A percentile compares a stretch with the other conserved stretches of the same genome.
Conservation (phyloP, 768 basidiomycete genomes). For the Polyporus arcularius region DNA sequence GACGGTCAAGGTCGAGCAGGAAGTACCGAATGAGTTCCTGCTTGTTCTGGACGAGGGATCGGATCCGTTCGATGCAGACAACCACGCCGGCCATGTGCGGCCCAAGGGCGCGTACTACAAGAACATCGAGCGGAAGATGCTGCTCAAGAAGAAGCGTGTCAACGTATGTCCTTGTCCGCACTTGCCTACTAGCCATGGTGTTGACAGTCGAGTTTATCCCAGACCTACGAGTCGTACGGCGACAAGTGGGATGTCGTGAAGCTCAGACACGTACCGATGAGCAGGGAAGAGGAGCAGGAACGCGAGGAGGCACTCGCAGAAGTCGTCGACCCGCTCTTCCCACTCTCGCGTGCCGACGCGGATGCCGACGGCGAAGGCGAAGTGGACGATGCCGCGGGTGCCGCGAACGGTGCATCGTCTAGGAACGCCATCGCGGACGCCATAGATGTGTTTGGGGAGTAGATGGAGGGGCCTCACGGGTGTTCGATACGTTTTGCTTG, state of each 20-base stretch:
- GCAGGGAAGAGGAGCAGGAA: conserved; percentile 73
- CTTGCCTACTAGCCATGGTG: background rate
- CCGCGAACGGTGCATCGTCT: conserved; percentile 5
- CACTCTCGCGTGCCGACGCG: conserved; percentile 48
- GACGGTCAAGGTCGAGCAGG: conserved; percentile 83
- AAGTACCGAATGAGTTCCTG: conserved; percentile 82
- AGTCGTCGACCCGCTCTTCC: conserved; percentile 66
- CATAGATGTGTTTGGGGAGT: conserved; percentile 24
- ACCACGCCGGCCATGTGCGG: conserved; percentile 22
- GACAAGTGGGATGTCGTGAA: conserved; percentile 86
- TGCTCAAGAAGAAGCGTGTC: conserved; percentile 79
- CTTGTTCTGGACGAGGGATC: conserved; percentile 66
- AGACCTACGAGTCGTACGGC: conserved; percentile 72
- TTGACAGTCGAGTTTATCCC: background rate
- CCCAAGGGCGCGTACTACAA: conserved; percentile 83
- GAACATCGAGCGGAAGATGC: conserved; percentile 86
- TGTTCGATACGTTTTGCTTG: background rate
- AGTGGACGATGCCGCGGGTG: conserved; percentile 18
- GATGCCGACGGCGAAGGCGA: conserved; percentile 50
- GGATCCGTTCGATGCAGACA: conserved; percentile 35
- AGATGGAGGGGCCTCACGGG: background rate
- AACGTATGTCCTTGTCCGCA: conserved; percentile 53
- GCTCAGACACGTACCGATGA: conserved; percentile 69
- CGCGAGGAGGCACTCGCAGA: conserved; percentile 78
- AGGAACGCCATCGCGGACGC: conserved; percentile 16